Evolutionary conservation across 768 basidiomycete species (phyloP).

Genomic region (Candolleomyces aberdarensis): DNA sequence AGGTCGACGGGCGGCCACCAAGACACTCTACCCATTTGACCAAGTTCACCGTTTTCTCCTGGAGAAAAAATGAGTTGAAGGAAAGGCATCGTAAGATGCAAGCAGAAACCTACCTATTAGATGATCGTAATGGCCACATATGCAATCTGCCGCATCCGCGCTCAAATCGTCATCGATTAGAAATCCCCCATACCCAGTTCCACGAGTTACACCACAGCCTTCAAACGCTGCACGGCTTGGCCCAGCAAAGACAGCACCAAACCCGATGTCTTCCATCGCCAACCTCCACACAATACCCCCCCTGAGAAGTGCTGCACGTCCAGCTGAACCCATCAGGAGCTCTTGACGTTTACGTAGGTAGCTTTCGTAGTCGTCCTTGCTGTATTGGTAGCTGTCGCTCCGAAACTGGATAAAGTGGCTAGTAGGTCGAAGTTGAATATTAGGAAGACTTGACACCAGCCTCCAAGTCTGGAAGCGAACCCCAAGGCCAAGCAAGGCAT

Average conservation of each 20-base stretch:
- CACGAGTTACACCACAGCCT: neutral
- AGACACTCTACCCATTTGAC: too few species aligned
- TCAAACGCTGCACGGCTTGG: neutral
- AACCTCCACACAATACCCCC: neutral
- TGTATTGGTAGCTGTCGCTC: neutral
- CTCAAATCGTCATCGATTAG: neutral
- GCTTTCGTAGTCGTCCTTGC: neutral
- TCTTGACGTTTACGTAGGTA: neutral
- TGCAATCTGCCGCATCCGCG: neutral
- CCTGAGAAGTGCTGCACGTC: neutral
- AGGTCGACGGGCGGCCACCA: too few species aligned
- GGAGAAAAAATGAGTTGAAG: too few species aligned
- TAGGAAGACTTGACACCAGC: neutral
- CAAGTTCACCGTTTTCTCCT: too few species aligned
- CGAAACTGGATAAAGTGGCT: neutral
- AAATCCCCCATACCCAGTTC: neutral
- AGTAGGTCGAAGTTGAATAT: neutral
- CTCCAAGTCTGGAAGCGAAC: neutral
- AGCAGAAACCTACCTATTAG: too few species aligned
- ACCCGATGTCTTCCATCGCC: neutral
- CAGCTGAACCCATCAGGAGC: neutral
- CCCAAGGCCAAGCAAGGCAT: neutral
- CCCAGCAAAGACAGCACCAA: neutral
- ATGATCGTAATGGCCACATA: neutral
- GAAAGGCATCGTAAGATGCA: too few species aligned